A percentile compares a stretch with the other conserved stretches of the same genome.
Conservation (phyloP, 805 yeast genomes). For the Myxozyma mucilagina region DNA sequence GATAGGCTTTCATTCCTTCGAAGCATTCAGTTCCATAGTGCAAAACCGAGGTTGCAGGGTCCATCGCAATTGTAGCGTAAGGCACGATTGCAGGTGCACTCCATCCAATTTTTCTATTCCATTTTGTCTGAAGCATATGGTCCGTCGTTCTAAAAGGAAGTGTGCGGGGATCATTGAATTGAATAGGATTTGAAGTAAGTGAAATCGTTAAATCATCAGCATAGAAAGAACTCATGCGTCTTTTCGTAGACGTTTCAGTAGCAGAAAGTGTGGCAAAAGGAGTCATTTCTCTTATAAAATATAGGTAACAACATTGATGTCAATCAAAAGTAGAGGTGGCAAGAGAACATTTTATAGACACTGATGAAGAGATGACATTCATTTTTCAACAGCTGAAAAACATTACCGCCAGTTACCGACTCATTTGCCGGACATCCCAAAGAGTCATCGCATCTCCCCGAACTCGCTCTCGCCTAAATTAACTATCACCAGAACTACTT, state of each 20-base stretch:
- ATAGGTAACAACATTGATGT: not conserved
- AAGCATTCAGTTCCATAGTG: slow-evolving; percentile 94
- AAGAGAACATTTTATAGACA: no score
- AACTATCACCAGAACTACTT: not conserved
- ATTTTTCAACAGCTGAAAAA: no score
- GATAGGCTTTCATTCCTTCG: slow-evolving; percentile 93
- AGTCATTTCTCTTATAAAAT: not conserved
- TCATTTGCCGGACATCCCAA: not conserved
- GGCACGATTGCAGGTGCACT: slow-evolving; percentile 80
- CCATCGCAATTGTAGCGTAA: slow-evolving; percentile 69
- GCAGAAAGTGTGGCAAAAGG: not conserved
- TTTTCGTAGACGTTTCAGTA: not conserved
- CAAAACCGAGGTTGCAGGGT: slow-evolving; percentile 85
- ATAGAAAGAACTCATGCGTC: slow-evolving; percentile 32
- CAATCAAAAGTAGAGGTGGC: not conserved
- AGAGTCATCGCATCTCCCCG: not conserved
- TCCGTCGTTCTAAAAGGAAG: slow-evolving; percentile 37
- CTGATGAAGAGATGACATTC: no score
- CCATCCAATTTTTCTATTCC: slow-evolving; percentile 81
- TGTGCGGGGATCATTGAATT: slow-evolving; percentile 21
- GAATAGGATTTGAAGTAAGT: slow-evolving; percentile 45
- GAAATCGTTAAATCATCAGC: slow-evolving; percentile 54
- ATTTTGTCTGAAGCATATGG: slow-evolving; percentile 84
- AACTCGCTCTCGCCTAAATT: not conserved
- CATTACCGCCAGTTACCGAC: slow-evolving; percentile 1